A percentile compares a stretch with the other conserved stretches of the same genome.
These are phyloP conservation scores for Vitis hybrid DNA, from an alignment of 177 flowering plant genomes.

Conservation along the genomic window DNA sequence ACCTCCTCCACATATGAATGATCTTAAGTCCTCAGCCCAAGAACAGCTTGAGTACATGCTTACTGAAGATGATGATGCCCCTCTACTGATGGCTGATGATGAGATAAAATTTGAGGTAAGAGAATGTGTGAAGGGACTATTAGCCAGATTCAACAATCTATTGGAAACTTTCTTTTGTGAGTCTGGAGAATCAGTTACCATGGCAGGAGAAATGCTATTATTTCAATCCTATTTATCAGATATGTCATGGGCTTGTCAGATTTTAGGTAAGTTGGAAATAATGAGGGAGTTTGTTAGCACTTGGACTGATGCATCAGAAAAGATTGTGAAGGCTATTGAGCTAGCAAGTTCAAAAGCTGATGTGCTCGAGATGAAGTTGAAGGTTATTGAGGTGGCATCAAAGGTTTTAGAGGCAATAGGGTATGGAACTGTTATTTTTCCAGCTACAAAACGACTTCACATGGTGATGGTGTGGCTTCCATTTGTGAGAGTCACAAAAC, in stretches of 20 bases:
- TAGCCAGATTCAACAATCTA: conserved; percentile 42
- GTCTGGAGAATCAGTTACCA: conserved; percentile 19
- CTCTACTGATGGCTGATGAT: conserved; percentile 56
- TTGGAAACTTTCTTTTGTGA: conserved; percentile 37
- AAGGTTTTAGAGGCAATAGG: conserved; percentile 84
- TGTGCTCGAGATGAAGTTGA: conserved; percentile 38
- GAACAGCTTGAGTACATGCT: conserved; percentile 98
- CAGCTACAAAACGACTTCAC: conserved; percentile 63
- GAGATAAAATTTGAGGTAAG: conserved; percentile 59
- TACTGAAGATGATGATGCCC: conserved; percentile 93
- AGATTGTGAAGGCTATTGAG: conserved; percentile 40
- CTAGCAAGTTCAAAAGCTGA: conserved; percentile 24
- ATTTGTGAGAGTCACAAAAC: conserved; percentile 60
- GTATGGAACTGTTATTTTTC: conserved; percentile 69
- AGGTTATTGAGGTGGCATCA: conserved; percentile 62
- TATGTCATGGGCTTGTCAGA: conserved; percentile 78
- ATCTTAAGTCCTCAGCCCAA: conserved; percentile 74
- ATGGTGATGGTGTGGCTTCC: conserved; percentile 87
- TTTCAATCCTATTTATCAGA: conserved; percentile 56
- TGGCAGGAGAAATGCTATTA: conserved; percentile 22
- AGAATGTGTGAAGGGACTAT: conserved; percentile 41
- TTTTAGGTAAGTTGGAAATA: conserved; percentile 62
- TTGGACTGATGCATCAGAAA: conserved; percentile 75
- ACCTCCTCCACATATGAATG: conserved; percentile 49
- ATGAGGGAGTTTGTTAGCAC: conserved; percentile 58